Conservation (phyloP, 192 early-diverging fungal species). For the Gigaspora rosea region DNA sequence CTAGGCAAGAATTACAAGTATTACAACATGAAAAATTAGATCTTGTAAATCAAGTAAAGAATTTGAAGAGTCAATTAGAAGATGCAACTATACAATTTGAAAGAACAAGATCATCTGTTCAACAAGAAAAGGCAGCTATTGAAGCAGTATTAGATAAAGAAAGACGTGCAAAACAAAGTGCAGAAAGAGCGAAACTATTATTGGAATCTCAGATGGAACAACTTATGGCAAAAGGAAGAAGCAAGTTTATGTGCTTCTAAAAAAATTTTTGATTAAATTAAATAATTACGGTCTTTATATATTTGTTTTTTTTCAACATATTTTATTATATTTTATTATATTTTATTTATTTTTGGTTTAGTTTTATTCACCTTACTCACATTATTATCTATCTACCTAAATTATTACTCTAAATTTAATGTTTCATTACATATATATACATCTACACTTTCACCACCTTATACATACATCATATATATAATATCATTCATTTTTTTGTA, state of each 20-base stretch:
- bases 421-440: too few species aligned
- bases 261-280: not conserved
- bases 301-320: too few species aligned
- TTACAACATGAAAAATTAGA: conserved; percentile 42
- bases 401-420: too few species aligned
- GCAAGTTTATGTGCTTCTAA: conserved; percentile 63
- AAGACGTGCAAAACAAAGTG: conserved; percentile 50
- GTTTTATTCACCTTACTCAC: too few species aligned
- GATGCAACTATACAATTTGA: conserved; percentile 39
- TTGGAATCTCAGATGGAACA: conserved; percentile 59
- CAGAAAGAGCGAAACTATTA: conserved; percentile 48
- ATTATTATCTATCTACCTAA: too few species aligned
- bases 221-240: conserved; percentile 54
- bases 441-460: too few species aligned
- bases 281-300: too few species aligned
- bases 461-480: too few species aligned
- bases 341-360: too few species aligned
- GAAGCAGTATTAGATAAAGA: conserved; percentile 47
- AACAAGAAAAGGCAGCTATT: conserved; percentile 42
- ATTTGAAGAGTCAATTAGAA: conserved; percentile 41
- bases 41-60: conserved; percentile 40
- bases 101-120: conserved; percentile 15
- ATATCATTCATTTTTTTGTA: too few species aligned
- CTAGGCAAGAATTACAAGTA: conserved; percentile 41
- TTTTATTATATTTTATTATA: too few species aligned